Percentiles rank a stretch among this genome's conserved stretches.
These are phyloP conservation scores for Eremothecium gossypii DNA, from an alignment of 1,139 yeast species.

Conservation along the genomic window DNA sequence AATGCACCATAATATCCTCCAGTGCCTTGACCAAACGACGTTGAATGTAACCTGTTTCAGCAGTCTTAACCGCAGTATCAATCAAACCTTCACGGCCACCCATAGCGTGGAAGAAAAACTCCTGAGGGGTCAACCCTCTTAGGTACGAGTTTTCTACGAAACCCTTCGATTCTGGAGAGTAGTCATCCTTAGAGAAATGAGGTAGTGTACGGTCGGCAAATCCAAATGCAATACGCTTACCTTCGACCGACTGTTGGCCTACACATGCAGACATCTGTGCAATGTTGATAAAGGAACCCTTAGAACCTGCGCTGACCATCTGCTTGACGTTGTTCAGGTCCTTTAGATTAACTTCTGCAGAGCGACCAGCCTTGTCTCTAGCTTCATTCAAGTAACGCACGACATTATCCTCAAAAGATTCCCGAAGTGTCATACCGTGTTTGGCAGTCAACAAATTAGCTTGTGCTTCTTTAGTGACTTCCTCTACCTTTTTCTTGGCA, in stretches of 20 bases:
- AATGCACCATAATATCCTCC: slow-evolving; percentile 98
- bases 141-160: slow-evolving; percentile 95
- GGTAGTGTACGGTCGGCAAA: slow-evolving; percentile 94
- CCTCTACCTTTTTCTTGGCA: slow-evolving; percentile 89
- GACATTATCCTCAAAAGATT: slow-evolving; percentile 95
- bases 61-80: slow-evolving; percentile 98
- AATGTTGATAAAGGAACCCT: slow-evolving; percentile 96
- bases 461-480: slow-evolving; percentile 87
- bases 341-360: slow-evolving; percentile 92
- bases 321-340: slow-evolving; percentile 94
- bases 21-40: slow-evolving; percentile 97
- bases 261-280: slow-evolving; percentile 99
- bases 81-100: slow-evolving; percentile 99
- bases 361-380: slow-evolving; percentile 98
- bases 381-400: slow-evolving; percentile 94
- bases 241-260: slow-evolving; percentile 99
- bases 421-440: slow-evolving; percentile 99
- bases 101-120: slow-evolving; percentile 99
- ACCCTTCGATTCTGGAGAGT: slow-evolving; percentile 96
- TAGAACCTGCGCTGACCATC: slow-evolving; percentile 98
- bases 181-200: slow-evolving; percentile 96
- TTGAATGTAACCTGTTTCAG: slow-evolving; percentile 98
- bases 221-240: slow-evolving; percentile 98
- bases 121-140: slow-evolving; percentile 97
- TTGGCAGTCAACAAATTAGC: slow-evolving; percentile 81